Conservation (phyloP, 2,329 filamentous ascomycete species). For the Aspergillus persii region DNA sequence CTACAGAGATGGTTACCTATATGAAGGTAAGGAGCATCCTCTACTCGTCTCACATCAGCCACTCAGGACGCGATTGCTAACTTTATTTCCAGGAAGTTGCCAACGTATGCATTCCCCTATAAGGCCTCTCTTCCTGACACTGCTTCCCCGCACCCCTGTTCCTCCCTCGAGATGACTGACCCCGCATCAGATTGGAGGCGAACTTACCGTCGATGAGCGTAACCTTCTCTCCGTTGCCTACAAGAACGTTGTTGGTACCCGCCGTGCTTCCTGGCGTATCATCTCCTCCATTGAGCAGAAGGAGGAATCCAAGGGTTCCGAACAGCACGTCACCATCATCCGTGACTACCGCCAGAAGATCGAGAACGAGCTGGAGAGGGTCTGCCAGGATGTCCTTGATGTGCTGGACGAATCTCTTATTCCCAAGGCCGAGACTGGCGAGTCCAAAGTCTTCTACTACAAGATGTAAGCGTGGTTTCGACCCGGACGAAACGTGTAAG, state of each 20-base stretch:
- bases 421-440: constrained; percentile 91
- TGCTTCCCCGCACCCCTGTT: constrained; percentile 4
- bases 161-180: constrained; percentile 16
- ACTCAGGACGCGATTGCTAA: constrained; percentile 22
- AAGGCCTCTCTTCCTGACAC: background rate
- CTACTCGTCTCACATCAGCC: background rate
- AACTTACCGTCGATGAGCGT: constrained; percentile 68
- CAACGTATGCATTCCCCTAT: constrained; percentile 60
- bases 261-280: constrained; percentile 98
- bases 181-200: constrained; percentile 57
- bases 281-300: constrained; percentile 99
- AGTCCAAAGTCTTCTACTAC: constrained; percentile 99
- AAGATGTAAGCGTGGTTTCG: constrained; percentile 78
- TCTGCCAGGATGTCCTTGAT: constrained; percentile 96
- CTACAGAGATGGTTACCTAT: constrained; percentile 89
- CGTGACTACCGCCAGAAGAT: constrained; percentile 98
- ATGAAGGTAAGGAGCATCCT: constrained; percentile 71
- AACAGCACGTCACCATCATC: constrained; percentile 92
- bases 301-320: constrained; percentile 97
- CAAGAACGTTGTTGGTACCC: constrained; percentile 99
- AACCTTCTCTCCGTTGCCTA: constrained; percentile 98
- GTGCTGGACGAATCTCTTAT: constrained; percentile 92
- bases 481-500: background rate
- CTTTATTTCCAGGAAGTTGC: constrained; percentile 72
- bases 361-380: constrained; percentile 92